phyloP scores from a whole-genome alignment of 768 basidiomycete genomes.

The Saitozyma podzolica region DNA sequence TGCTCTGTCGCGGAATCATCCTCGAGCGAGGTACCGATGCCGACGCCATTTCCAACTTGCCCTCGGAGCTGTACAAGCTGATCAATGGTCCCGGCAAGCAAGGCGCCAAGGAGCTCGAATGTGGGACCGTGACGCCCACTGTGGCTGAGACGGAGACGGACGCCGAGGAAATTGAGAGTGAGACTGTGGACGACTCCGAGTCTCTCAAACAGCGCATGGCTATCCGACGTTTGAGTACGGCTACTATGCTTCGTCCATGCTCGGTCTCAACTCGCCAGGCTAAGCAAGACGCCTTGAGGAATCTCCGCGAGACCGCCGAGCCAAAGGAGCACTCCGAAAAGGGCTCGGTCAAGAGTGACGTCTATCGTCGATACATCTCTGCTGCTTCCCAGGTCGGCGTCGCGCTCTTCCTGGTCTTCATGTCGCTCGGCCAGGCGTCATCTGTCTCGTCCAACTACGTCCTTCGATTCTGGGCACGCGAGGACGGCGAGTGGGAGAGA shows the following conservation, averaged over 20 bases:
- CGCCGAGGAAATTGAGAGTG: slow-evolving; percentile 35
- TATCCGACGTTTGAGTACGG: slow-evolving; percentile 31
- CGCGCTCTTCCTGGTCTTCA: slow-evolving; percentile 61
- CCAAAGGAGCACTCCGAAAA: slow-evolving; percentile 66
- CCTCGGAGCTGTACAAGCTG: slow-evolving; percentile 71
- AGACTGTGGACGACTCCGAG: slow-evolving; percentile 36
- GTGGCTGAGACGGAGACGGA: slow-evolving; percentile 36
- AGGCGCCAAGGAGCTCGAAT: slow-evolving; percentile 33
- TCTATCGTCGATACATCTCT: slow-evolving; percentile 75
- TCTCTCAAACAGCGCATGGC: slow-evolving; percentile 35
- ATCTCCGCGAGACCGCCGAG: slow-evolving; percentile 50
- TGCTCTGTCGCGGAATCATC: slow-evolving; percentile 78
- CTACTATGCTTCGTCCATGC: slow-evolving; percentile 46
- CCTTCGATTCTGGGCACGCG: slow-evolving; percentile 77
- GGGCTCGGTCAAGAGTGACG: slow-evolving; percentile 72
- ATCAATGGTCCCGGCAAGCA: slow-evolving; percentile 56
- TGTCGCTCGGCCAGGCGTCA: slow-evolving; percentile 62
- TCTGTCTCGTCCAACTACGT: too few relatives aligned
- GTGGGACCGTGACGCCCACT: slow-evolving; percentile 40
- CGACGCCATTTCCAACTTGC: slow-evolving; percentile 60
- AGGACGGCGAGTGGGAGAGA: slow-evolving; percentile 66
- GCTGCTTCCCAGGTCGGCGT: slow-evolving; percentile 78
- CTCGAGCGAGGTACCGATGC: slow-evolving; percentile 71
- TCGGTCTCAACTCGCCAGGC: slow-evolving; percentile 49
- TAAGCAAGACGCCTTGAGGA: slow-evolving; percentile 49